These are phyloP conservation scores for Geotrichum phurueaensis DNA, from an alignment of 1,139 yeast species.

Conservation along the genomic window DNA sequence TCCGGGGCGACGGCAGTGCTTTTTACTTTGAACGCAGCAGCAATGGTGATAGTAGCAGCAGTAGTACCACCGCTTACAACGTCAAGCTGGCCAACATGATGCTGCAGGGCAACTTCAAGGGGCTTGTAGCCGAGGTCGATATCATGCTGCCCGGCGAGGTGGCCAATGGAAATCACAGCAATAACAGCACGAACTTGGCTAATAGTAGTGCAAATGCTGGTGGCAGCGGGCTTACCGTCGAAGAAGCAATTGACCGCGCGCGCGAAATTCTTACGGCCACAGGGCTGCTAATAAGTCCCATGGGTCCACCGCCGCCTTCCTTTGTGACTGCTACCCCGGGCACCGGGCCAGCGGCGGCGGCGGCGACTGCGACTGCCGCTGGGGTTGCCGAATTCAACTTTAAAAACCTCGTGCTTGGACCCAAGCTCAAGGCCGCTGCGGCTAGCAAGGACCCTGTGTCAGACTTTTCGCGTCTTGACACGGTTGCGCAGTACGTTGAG, in stretches of 20 bases:
- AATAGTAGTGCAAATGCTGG: background rate
- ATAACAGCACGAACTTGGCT: background rate
- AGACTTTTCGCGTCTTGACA: conserved; percentile 1
- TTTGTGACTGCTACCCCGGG: background rate
- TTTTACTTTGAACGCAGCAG: conserved; percentile 42
- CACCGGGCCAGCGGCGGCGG: background rate
- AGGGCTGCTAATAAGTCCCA: background rate
- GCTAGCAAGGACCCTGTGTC: background rate
- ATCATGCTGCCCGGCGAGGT: conserved; percentile 11
- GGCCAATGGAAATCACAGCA: background rate
- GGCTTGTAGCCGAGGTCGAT: conserved; percentile 57
- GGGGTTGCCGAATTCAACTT: background rate
- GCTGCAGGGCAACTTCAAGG: conserved; percentile 68
- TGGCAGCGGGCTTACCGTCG: background rate
- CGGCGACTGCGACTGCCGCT: background rate
- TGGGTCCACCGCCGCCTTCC: background rate
- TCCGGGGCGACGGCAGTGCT: conserved; percentile 68
- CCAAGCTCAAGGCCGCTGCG: background rate
- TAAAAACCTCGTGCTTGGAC: background rate
- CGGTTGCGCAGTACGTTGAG: conserved; percentile 5
- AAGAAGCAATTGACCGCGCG: background rate
- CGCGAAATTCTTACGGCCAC: background rate
- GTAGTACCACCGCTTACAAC: conserved; percentile 26
- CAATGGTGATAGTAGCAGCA: conserved; percentile 17
- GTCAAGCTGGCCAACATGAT: conserved; percentile 63